Percentiles rank a stretch among this genome's conserved stretches.
Conservation (phyloP, 129 eudicot species). For the Centrapalus pauciflorus region DNA sequence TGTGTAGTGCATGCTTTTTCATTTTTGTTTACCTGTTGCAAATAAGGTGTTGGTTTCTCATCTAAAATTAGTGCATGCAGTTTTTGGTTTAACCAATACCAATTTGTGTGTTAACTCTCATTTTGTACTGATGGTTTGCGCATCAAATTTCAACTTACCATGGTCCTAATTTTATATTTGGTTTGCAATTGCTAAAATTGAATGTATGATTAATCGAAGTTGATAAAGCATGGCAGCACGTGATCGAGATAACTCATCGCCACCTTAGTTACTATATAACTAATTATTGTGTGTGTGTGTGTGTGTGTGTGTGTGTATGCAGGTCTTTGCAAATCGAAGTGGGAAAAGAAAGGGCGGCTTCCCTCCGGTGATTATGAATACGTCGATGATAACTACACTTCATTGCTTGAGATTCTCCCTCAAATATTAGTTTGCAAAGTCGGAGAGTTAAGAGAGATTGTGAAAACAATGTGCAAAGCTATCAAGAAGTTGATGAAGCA, state of each 20-base stretch:
- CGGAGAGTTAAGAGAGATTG: slow-evolving; percentile 26
- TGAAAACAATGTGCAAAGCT: slow-evolving; percentile 29
- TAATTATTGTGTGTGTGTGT: no score
- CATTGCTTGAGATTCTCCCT: slow-evolving; percentile 34
- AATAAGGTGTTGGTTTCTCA: background rate
- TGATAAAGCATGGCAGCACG: slow-evolving; percentile 31
- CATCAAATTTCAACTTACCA: background rate
- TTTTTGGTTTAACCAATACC: background rate
- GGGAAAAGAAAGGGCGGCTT: slow-evolving; percentile 60
- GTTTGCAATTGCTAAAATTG: no score
- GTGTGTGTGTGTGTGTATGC: no score
- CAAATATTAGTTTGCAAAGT: slow-evolving; percentile 10
- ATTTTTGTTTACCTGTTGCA: background rate
- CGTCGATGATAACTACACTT: slow-evolving; percentile 37
- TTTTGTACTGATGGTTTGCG: background rate
- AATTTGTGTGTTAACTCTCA: background rate
- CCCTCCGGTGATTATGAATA: slow-evolving; percentile 68
- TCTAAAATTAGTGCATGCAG: background rate
- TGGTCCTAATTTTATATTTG: background rate
- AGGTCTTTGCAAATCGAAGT: slow-evolving; percentile 95
- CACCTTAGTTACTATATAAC: background rate
- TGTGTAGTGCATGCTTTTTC: no score
- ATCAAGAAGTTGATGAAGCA: slow-evolving; percentile 36
- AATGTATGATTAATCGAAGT: no score
- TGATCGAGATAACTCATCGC: slow-evolving; percentile 13